Evolutionary conservation across 1,284 basidiomycete species (phyloP).

Genomic region (Mycosarcoma mackinlayi): DNA sequence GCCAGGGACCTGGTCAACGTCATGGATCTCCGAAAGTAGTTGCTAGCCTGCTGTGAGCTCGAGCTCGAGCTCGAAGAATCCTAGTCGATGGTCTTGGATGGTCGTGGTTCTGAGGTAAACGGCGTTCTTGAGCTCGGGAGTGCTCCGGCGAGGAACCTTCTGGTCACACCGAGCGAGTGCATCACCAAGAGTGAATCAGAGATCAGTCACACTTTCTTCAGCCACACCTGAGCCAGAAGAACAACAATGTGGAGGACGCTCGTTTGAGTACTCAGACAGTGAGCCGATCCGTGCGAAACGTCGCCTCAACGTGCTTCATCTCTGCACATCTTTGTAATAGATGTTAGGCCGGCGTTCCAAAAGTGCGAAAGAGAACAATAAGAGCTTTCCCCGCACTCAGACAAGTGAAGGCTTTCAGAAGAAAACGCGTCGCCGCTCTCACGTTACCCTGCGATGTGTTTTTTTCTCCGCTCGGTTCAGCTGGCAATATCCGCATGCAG

Average conservation of each 20-base stretch:
- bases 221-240: background rate
- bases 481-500: background rate
- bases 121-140: background rate
- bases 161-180: no score
- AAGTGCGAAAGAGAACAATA: no score
- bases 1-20: slow-evolving; percentile 16
- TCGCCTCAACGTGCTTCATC: no score
- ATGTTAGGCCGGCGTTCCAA: no score
- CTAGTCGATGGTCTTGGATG: no score
- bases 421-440: background rate
- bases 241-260: slow-evolving; percentile 6
- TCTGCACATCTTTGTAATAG: no score
- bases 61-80: no score
- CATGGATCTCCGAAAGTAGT: slow-evolving; percentile 10
- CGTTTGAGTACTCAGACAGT: no score
- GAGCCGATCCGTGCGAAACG: background rate
- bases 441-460: no score
- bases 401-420: no score
- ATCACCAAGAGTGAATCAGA: slow-evolving; percentile 11
- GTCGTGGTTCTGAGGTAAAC: slow-evolving; percentile 4
- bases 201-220: slow-evolving; percentile 7
- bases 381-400: no score
- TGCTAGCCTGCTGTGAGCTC: background rate
- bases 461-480: background rate
- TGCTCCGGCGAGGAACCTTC: no score